These are phyloP conservation scores for Luffa acutangula DNA, from an alignment of 306 rosid species.

Conservation along the genomic window DNA sequence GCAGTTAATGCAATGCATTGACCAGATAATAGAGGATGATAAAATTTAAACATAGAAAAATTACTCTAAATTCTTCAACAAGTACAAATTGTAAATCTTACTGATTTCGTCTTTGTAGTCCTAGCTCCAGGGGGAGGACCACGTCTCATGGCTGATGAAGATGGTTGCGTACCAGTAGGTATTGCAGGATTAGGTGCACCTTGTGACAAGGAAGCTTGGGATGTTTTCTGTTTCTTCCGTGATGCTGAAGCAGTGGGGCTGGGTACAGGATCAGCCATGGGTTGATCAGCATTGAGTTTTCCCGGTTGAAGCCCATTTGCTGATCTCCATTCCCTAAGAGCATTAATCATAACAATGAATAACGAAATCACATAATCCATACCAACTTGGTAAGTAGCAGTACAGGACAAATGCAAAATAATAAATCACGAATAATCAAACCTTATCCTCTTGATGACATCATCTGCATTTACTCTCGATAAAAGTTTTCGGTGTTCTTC, in stretches of 20 bases:
- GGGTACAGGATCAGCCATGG: conserved; percentile 52
- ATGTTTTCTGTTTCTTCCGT: conserved; percentile 82
- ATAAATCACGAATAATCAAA: not conserved
- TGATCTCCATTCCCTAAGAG: conserved; percentile 84
- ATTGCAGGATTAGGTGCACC: conserved; percentile 10
- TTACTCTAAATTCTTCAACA: not conserved
- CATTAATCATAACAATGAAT: conserved; percentile 11
- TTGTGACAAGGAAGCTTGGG: conserved; percentile 31
- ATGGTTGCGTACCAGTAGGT: conserved; percentile 6
- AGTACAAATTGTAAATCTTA: not conserved
- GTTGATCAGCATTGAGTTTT: conserved; percentile 54
- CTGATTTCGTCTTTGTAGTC: conserved; percentile 9
- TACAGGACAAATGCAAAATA: not conserved
- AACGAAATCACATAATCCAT: not conserved
- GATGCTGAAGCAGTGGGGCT: conserved; percentile 71
- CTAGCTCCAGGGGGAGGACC: conserved; percentile 11
- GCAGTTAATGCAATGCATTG: conserved; percentile 51
- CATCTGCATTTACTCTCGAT: conserved; percentile 75
- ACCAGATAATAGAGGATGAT: conserved; percentile 12
- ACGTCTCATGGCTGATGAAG: conserved; percentile 11
- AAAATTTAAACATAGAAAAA: not conserved
- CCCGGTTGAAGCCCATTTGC: conserved; percentile 61
- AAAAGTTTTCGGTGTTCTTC: conserved; percentile 93
- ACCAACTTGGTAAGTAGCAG: not conserved
- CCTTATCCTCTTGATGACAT: conserved; percentile 71